Conservation (phyloP, 441 rosid genomes). For the Adansonia madagascariensis region DNA sequence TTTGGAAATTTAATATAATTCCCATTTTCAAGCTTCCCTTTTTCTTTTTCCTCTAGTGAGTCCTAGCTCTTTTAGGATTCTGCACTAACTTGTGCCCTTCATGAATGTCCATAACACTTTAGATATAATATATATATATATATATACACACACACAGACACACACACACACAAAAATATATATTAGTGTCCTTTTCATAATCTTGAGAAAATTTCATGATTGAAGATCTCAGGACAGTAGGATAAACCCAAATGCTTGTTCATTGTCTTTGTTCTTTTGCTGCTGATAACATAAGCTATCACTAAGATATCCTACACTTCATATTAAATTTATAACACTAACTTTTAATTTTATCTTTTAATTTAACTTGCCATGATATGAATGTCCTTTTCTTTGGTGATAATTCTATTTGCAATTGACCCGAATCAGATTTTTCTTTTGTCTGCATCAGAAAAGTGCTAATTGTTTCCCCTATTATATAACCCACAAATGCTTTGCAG, state of each 20-base stretch:
- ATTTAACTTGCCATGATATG: slow-evolving; percentile 8
- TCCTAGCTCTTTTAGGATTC: slow-evolving; percentile 33
- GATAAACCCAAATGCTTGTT: slow-evolving; percentile 32
- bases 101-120: slow-evolving; percentile 28
- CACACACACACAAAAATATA: no score
- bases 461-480: slow-evolving; percentile 29
- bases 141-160: no score
- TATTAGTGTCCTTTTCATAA: slow-evolving; percentile 19
- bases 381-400: slow-evolving; percentile 33
- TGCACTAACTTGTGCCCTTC: slow-evolving; percentile 37
- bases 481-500: slow-evolving; percentile 35
- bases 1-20: background rate
- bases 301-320: slow-evolving; percentile 23
- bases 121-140: background rate
- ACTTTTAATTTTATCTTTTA: background rate
- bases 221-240: slow-evolving; percentile 31
- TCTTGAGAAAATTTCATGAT: slow-evolving; percentile 29
- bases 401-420: slow-evolving; percentile 31
- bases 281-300: slow-evolving; percentile 29
- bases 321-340: no score
- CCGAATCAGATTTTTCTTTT: slow-evolving; percentile 36
- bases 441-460: slow-evolving; percentile 33
- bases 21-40: slow-evolving; percentile 10
- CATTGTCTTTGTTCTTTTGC: slow-evolving; percentile 28
- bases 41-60: slow-evolving; percentile 16